Evolutionary conservation across 805 yeast genomes (phyloP).

Genomic region (Allodekkera sacchari): DNA sequence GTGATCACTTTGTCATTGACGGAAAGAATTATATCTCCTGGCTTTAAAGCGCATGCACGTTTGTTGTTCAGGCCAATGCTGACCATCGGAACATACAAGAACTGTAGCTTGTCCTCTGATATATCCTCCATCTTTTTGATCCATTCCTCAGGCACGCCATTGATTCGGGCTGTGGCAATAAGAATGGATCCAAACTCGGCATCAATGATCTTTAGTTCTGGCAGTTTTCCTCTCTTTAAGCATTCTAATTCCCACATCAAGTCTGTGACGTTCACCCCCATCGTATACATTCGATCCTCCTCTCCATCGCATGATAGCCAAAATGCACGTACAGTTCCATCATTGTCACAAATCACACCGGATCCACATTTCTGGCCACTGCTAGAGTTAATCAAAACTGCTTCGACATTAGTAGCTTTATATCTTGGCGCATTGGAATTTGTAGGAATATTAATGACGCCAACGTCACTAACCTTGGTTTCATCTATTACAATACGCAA

Average conservation of each 20-base stretch:
- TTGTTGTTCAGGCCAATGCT: constrained; percentile 25
- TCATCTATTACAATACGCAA: constrained; percentile 64
- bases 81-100: constrained; percentile 62
- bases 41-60: constrained; percentile 28
- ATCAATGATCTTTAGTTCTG: constrained; percentile 62
- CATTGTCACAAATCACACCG: constrained; percentile 68
- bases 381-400: constrained; percentile 65
- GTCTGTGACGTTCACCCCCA: constrained; percentile 73
- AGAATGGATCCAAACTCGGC: constrained; percentile 68
- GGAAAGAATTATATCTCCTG: constrained; percentile 73
- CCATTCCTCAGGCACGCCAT: constrained; percentile 87
- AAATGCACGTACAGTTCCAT: constrained; percentile 74
- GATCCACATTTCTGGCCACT: constrained; percentile 62
- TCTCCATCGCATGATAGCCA: constrained; percentile 86
- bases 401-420: constrained; percentile 77
- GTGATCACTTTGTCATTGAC: constrained; percentile 60
- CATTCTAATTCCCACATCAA: constrained; percentile 47
- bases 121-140: constrained; percentile 51
- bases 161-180: constrained; percentile 66
- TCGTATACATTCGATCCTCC: constrained; percentile 52
- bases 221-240: constrained; percentile 42
- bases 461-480: constrained; percentile 68
- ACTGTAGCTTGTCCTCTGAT: constrained; percentile 55
- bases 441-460: constrained; percentile 66
- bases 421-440: constrained; percentile 67